Evolutionary conservation across 495 filamentous ascomycete genomes (phyloP), one percentile per base, ranked within the genome.

Genomic region (Xylaria acuta): DNA sequence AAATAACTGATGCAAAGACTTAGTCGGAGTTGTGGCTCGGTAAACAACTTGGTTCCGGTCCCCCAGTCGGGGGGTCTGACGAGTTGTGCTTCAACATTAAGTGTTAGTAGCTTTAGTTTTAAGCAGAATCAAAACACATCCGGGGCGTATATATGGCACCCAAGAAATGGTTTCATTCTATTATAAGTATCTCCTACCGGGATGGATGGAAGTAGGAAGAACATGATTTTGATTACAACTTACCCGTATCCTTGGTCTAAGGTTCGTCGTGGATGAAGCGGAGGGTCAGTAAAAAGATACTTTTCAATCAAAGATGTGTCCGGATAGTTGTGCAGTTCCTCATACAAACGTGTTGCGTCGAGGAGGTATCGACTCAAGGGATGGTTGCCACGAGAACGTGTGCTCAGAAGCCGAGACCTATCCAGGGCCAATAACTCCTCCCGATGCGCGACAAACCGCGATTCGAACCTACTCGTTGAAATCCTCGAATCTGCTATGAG

Each of bases 31-130:
- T 8, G 70, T 83, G 12, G 72, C 80, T 18, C 90, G 84, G 74
- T 88, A 91, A 2, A 92, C 89, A 7, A 92, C 90, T 76, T 92
- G 90, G 69, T 91, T 89, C 51, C 85, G 77, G 72, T 92, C 90
- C 9, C 90, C 84, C 12, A 82, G 79, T 64, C 86, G 76, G 0
- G 89, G 92, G 74, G 89, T 89, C 51, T 78, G 76, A 51, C 91
- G 85, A 53, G 87, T 89, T 3, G 88, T 87, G 75, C 60, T 64
- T 64, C 6, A 38, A 40, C 18, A 27, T 5, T 22, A 43, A 64
- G 22, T 25, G 22, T 64, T 12, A 64, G 20, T 16, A 64, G 22
- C 38, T 25, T 56, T 5, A 14, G 22, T 30, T 41, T 25, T 5
- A 14, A 7, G 20, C 3, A 18, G 12, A 16, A 56, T 27, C 22